Evolutionary conservation across 441 rosid species (phyloP).

Genomic region (Jatropha podagrica): DNA sequence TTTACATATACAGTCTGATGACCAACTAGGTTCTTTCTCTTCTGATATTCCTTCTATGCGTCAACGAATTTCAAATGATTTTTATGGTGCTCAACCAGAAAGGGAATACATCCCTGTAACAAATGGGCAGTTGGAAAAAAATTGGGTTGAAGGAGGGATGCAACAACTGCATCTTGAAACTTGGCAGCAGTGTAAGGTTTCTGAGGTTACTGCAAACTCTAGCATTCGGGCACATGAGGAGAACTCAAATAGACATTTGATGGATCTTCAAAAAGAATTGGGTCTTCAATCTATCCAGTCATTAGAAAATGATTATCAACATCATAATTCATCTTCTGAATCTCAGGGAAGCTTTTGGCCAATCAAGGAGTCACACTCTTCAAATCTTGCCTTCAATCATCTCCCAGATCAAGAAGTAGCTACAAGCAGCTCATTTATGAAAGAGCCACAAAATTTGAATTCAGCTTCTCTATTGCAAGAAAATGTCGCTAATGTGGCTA

Average conservation of each 20-base stretch:
- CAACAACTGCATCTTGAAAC: conserved; percentile 25
- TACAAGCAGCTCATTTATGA: conserved; percentile 16
- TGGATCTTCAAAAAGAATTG: conserved; percentile 34
- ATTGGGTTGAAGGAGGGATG: conserved; percentile 30
- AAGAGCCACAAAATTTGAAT: conserved; percentile 17
- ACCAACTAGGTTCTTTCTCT: conserved; percentile 22
- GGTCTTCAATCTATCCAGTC: conserved; percentile 26
- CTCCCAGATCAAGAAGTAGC: conserved; percentile 20
- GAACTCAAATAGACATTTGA: conserved; percentile 30
- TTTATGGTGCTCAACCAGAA: conserved; percentile 9
- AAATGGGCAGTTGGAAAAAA: conserved; percentile 30
- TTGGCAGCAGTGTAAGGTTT: conserved; percentile 22
- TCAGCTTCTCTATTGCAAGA: background rate
- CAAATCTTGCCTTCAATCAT: conserved; percentile 15
- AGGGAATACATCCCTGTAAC: conserved; percentile 17
- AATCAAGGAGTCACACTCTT: conserved; percentile 16
- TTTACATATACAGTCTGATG: conserved; percentile 19
- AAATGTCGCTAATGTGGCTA: conserved; percentile 15
- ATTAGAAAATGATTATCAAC: conserved; percentile 9
- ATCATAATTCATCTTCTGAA: conserved; percentile 14
- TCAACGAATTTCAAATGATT: conserved; percentile 18
- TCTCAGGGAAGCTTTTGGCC: conserved; percentile 24
- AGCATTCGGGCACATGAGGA: conserved; percentile 30
- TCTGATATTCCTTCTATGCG: conserved; percentile 11
- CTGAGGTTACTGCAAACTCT: conserved; percentile 26